Base-by-base conservation (phyloP, 1,139 yeast species). In the Hansenula lynferdii region DNA sequence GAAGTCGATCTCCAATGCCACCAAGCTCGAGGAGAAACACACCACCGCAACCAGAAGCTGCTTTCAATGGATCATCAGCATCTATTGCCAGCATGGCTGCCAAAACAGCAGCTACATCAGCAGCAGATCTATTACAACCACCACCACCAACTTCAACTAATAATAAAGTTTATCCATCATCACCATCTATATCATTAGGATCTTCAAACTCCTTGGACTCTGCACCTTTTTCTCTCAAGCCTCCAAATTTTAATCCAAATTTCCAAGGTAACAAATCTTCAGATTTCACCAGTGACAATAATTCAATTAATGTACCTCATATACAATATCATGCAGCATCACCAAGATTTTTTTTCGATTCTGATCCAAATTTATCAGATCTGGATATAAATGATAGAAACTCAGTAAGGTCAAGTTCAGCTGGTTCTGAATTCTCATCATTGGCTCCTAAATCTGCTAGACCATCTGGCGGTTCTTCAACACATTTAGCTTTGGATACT, bases 81-180 rank as follows among this genome's bases (percentile, higher is more conserved):
- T 40, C 43, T 12, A 37, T 47, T 15, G 21, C 26, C 34, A 29
- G 27, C 8, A 45, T 45, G 8, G 40, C 41, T 33, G 33, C 46
- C 8, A 44, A 42, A 6, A 40, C 38, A 1, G 36, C 37, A 12
- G 42, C 50, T 1, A 29, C 44, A 1, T 37, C 40, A 17, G 16
- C 20, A n/a, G 30, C 40, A 4, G 32, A 27, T 3, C 48, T 49
- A 14, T 38, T 37, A 19, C 24, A 47, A 15, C 40, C 44, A 1
- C 56, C 54, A 5, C 54, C 54, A 8, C 51, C 43, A 16, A 18
- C 31, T 14, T 30, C 36, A n/a, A 4, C 42, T 1, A 16, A 38
- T 25, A 38, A 41, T 28, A 38, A 42, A 5, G 40, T 38, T 1
- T 40, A 48, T 31, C 44, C 44, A 1, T 40, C 53, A 17, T 45